Evolutionary conservation across 78 protist species (phyloP), one percentile per base, ranked within the genome.

Genomic region (Pigoraptor vietnamica): DNA sequence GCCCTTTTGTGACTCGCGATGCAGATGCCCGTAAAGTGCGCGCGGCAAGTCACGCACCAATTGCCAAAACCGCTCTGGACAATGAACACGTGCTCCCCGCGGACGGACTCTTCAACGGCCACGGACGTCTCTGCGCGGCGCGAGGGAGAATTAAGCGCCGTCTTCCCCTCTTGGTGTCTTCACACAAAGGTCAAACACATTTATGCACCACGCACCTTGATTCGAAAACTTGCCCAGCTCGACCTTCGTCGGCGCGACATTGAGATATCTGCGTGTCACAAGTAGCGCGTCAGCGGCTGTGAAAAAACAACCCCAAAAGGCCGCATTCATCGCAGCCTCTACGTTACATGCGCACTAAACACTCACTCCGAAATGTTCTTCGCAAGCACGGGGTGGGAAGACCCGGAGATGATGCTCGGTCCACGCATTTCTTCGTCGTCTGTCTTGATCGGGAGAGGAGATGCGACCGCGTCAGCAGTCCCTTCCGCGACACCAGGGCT

Each of bases 221-320:
- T 94, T 96, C 40, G 95, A 90, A 67, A 95, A 92, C 37, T 95
- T 93, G 37, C 94, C 92, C 40, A 93, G 93, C 33, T 83, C 24
- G 37, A 24, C 88, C 9, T 6, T 24, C 23, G 88, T 24, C 35
- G 25, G 88, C 6, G 38, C 34, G 35, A 35, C 38, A 14, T 24
- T 24, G 88, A 83, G 88, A 21, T 34, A 24, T 35, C 88, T 83
- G 84, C 29, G 14, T 6, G 67, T 48, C n/a, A n/a, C n/a, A n/a
- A n/a, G n/a, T n/a, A n/a, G n/a, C n/a, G n/a, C n/a, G n/a, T n/a
- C n/a, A n/a, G n/a, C n/a, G n/a, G n/a, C n/a, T n/a, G n/a, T n/a
- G n/a, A n/a, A n/a, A n/a, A n/a, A n/a, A n/a, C n/a, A n/a, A n/a
- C n/a, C n/a, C n/a, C n/a, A n/a, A n/a, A n/a, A n/a, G n/a, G n/a